phyloP scores from a whole-genome alignment of 2,329 filamentous ascomycete species.

The Monilinia vaccinii-corymbosi region DNA sequence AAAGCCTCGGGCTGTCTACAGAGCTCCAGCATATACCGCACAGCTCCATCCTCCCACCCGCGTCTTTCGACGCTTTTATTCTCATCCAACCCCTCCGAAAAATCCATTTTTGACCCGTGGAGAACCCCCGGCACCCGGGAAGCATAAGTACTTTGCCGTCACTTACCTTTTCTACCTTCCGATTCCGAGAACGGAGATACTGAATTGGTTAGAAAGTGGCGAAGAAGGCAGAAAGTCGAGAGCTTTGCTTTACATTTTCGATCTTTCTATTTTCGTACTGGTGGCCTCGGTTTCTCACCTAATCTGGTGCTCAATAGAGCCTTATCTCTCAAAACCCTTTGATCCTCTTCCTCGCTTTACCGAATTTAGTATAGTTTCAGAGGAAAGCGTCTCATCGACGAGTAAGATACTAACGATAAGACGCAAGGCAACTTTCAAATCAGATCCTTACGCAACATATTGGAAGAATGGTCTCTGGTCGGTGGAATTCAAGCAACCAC shows the following conservation, averaged over 20 bases:
- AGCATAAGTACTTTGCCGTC: neutral
- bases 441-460: slow-evolving; percentile 34
- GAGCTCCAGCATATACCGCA: neutral
- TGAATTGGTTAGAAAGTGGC: neutral
- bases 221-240: neutral
- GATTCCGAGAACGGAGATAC: neutral
- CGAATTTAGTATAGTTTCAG: slow-evolving; percentile 54
- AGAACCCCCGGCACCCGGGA: neutral
- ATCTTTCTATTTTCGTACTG: neutral
- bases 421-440: slow-evolving; percentile 25
- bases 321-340: slow-evolving; percentile 34
- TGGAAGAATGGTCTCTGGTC: slow-evolving; percentile 69
- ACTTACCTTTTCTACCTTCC: neutral
- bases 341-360: slow-evolving; percentile 51
- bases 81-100: neutral
- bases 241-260: neutral
- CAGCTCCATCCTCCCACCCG: neutral
- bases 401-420: slow-evolving; percentile 60
- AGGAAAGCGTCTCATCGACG: slow-evolving; percentile 55
- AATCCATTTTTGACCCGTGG: neutral
- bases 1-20: neutral
- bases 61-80: neutral
- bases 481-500: slow-evolving; percentile 88
- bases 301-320: no score
- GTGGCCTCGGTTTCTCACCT: no score